Conservation (phyloP, 768 basidiomycete species). For the Rhodotorula toruloides region DNA sequence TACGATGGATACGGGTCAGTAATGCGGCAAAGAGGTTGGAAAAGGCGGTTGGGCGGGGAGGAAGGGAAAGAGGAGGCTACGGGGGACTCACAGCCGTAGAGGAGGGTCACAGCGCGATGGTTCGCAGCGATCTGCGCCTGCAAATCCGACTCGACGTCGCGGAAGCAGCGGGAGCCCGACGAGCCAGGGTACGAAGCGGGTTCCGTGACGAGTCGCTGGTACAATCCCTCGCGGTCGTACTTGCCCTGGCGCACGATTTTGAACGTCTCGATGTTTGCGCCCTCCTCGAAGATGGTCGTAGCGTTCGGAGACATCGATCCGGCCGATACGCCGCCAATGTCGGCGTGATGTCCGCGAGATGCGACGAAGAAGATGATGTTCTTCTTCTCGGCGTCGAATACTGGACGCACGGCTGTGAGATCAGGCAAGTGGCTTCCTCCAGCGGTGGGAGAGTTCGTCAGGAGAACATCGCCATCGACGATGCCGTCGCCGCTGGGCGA, state of each 20-base stretch:
- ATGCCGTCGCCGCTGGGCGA: conserved; percentile 53
- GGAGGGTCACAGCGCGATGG: conserved; percentile 58
- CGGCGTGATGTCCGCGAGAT: conserved; percentile 88
- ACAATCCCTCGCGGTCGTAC: conserved; percentile 69
- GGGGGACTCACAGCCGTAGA: conserved; percentile 40
- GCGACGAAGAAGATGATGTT: conserved; percentile 52
- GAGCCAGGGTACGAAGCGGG: conserved; percentile 69
- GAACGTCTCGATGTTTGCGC: conserved; percentile 83
- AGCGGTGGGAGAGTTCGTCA: conserved; percentile 84
- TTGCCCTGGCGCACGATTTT: conserved; percentile 79
- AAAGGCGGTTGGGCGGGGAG: no score
- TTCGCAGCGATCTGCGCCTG: conserved; percentile 95
- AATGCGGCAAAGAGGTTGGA: no score
- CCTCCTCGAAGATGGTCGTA: conserved; percentile 86
- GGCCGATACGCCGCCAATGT: conserved; percentile 77
- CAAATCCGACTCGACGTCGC: conserved; percentile 85
- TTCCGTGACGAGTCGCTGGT: conserved; percentile 73
- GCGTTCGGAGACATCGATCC: conserved; percentile 84
- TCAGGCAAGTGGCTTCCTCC: conserved; percentile 62
- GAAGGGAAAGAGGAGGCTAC: neutral
- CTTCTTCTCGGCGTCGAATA: conserved; percentile 59
- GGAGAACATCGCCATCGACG: conserved; percentile 84
- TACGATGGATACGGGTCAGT: no score
- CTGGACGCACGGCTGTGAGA: conserved; percentile 89
- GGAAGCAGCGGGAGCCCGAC: conserved; percentile 77